Evolutionary conservation across 345 rosid species (phyloP).

Genomic region (Eucalyptus erythrocorys): DNA sequence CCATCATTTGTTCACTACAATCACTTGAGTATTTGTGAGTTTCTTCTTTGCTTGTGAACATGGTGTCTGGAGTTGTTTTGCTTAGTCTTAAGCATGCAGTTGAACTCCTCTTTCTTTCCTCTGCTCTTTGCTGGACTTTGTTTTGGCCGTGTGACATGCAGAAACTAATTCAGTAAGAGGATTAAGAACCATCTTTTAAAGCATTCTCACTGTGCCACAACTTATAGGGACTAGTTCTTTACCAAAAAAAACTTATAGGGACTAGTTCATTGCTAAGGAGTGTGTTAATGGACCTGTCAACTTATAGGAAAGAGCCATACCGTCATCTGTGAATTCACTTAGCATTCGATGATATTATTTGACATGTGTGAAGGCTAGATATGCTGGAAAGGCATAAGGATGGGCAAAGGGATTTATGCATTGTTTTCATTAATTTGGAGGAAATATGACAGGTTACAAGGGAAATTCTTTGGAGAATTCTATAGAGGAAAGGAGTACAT

Average conservation of each 20-base stretch:
- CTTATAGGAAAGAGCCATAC: background rate
- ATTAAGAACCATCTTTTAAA: background rate
- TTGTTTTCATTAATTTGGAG: background rate
- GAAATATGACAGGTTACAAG: background rate
- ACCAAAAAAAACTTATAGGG: background rate
- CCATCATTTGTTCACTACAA: background rate
- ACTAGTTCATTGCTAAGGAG: background rate
- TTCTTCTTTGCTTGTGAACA: background rate
- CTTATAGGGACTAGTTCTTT: background rate
- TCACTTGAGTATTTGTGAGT: background rate
- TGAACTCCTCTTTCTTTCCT: background rate
- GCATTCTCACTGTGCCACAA: background rate
- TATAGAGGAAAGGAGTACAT: background rate
- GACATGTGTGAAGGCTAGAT: background rate
- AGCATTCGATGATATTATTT: background rate
- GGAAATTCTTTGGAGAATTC: background rate
- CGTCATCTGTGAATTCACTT: background rate
- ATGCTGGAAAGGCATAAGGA: background rate
- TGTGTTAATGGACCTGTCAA: background rate
- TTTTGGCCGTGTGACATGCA: background rate
- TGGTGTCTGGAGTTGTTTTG: background rate
- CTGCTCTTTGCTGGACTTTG: background rate
- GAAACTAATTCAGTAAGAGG: background rate
- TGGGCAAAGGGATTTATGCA: background rate
- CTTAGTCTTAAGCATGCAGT: background rate